A percentile compares a stretch with the other conserved stretches of the same genome.
Conservation (phyloP, 352 stramenopile genomes). For the Phytopythium litorale region DNA sequence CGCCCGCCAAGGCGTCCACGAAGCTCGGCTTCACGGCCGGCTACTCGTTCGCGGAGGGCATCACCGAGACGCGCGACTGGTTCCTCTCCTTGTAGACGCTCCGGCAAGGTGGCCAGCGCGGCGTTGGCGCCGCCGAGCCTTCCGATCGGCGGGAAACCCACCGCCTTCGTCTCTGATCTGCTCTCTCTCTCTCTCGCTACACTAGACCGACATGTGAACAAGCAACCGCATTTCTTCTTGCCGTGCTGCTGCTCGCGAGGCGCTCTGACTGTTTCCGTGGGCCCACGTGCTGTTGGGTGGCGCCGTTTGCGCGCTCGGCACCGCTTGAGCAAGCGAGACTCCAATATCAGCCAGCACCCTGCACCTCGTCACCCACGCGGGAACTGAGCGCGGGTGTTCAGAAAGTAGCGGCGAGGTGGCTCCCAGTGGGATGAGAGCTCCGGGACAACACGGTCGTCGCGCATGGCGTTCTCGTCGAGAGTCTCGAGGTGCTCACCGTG, state of each 20-base stretch:
- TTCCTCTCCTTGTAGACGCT: slow-evolving; percentile 25
- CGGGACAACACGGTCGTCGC: background rate
- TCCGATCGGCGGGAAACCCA: background rate
- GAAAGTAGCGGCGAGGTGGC: background rate
- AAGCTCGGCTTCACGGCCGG: slow-evolving; percentile 47
- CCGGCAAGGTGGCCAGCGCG: background rate
- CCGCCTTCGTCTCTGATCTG: background rate
- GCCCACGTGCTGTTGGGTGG: background rate
- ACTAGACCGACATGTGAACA: background rate
- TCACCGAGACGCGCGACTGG: slow-evolving; percentile 52
- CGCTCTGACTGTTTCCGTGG: background rate
- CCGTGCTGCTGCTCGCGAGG: background rate
- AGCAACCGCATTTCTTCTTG: background rate
- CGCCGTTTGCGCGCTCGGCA: background rate
- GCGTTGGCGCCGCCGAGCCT: background rate
- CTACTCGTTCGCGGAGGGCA: slow-evolving; percentile 38
- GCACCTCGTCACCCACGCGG: background rate
- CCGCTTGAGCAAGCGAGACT: background rate
- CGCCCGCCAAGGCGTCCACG: slow-evolving; percentile 28
- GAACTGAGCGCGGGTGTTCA: background rate
- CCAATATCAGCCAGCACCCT: background rate
- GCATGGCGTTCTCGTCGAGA: background rate
- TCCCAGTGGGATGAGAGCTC: background rate
- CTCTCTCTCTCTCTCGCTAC: background rate
- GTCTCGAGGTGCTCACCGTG: background rate